phyloP scores from a whole-genome alignment of 2,329 filamentous ascomycete genomes.

The Hawksworthiomyces lignivorus region DNA sequence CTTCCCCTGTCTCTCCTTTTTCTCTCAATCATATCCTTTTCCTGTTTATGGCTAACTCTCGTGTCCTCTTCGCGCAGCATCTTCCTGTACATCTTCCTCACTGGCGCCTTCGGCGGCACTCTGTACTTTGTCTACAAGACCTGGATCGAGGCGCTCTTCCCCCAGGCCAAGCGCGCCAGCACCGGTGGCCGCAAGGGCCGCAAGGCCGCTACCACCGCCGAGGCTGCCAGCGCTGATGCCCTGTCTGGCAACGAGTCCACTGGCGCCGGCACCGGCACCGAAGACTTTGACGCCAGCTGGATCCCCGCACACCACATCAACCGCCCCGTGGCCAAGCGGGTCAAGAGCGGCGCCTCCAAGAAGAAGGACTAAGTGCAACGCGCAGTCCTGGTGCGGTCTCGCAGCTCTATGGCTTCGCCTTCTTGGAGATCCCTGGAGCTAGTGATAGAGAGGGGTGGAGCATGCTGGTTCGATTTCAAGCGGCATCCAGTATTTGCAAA shows the following conservation, averaged over 20 bases:
- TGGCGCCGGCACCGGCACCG: slow-evolving; percentile 57
- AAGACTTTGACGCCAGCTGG: slow-evolving; percentile 83
- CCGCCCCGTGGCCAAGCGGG: slow-evolving; percentile 64
- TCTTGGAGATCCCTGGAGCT: too few relatives aligned
- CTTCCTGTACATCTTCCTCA: slow-evolving; percentile 93
- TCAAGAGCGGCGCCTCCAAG: slow-evolving; percentile 51
- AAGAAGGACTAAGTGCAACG: too few relatives aligned
- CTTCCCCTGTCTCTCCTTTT: neutral
- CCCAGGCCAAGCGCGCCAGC: slow-evolving; percentile 65
- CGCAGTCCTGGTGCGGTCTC: too few relatives aligned
- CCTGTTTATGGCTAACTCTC: slow-evolving; percentile 2
- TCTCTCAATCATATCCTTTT: slow-evolving; percentile 1
- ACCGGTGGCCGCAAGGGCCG: slow-evolving; percentile 54
- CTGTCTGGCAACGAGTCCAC: slow-evolving; percentile 65
- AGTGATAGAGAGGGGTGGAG: too few relatives aligned
- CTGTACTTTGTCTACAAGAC: slow-evolving; percentile 97
- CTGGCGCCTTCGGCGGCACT: slow-evolving; percentile 67
- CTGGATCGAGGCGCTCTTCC: slow-evolving; percentile 94
- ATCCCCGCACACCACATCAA: slow-evolving; percentile 86
- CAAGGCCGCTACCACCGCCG: slow-evolving; percentile 39
- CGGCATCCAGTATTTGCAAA: too few relatives aligned
- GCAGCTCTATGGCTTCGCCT: too few relatives aligned
- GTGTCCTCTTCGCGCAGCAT: slow-evolving; percentile 68
- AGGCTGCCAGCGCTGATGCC: slow-evolving; percentile 35
- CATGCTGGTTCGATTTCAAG: too few relatives aligned